Conservation (phyloP, 768 basidiomycete genomes). For the Coprinopsis cinerea region DNA sequence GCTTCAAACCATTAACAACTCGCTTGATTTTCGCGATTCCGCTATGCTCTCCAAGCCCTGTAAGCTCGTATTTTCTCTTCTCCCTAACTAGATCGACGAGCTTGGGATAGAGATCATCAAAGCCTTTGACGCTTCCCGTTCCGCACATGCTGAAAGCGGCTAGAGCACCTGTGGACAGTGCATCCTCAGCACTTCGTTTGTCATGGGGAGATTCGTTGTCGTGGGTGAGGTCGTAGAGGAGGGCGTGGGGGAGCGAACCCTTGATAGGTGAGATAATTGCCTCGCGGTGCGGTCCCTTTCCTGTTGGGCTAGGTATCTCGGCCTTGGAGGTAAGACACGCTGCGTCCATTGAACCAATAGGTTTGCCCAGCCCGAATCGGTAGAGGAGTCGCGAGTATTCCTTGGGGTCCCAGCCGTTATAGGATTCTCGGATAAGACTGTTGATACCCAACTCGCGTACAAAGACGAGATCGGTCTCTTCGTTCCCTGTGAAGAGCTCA, state of each 20-base stretch:
- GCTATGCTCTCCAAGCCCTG: conserved; percentile 47
- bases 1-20: conserved; percentile 78
- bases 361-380: conserved; percentile 87
- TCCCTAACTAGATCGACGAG: conserved; percentile 87
- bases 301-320: conserved; percentile 76
- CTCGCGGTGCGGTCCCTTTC: conserved; percentile 70
- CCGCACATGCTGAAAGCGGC: conserved; percentile 86
- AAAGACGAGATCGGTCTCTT: conserved; percentile 89
- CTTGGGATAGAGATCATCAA: conserved; percentile 96
- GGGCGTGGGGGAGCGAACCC: conserved; percentile 86
- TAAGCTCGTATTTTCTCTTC: conserved; percentile 70
- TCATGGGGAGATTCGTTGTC: conserved; percentile 91
- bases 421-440: conserved; percentile 90
- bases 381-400: conserved; percentile 87
- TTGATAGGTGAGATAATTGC: conserved; percentile 75
- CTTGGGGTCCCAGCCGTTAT: conserved; percentile 85
- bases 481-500: conserved; percentile 93
- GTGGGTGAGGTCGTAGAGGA: conserved; percentile 94
- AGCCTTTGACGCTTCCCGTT: conserved; percentile 92
- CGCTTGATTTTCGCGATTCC: conserved; percentile 59
- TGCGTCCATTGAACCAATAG: conserved; percentile 93
- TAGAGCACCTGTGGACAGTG: conserved; percentile 90
- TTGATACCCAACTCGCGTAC: conserved; percentile 92
- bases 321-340: conserved; percentile 75
- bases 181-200: conserved; percentile 92